Percentiles rank a stretch among this genome's conserved stretches.
phyloP scores from a whole-genome alignment of 2,329 filamentous ascomycete species.

The Sphaceloma murrayae region DNA sequence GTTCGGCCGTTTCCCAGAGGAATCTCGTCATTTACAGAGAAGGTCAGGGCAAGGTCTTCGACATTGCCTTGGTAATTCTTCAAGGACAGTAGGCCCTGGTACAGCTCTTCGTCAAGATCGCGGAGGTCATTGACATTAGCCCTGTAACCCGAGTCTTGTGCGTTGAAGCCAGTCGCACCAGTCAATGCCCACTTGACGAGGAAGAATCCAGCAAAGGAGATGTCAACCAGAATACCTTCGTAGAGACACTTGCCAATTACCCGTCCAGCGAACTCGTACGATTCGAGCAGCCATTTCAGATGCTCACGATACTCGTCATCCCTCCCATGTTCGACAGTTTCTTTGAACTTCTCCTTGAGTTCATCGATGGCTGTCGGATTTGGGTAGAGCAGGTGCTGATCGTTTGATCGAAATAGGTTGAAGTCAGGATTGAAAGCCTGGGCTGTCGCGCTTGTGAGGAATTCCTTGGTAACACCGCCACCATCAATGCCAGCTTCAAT shows the following conservation, averaged over 20 bases:
- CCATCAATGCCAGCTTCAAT: conserved; percentile 92
- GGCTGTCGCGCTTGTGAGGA: conserved; percentile 76
- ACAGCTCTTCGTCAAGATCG: conserved; percentile 82
- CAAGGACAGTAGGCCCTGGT: conserved; percentile 69
- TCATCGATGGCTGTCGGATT: conserved; percentile 52
- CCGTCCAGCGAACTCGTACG: conserved; percentile 85
- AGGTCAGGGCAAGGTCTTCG: conserved; percentile 71
- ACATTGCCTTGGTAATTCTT: conserved; percentile 83
- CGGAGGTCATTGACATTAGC: conserved; percentile 91
- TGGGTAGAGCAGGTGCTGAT: conserved; percentile 77
- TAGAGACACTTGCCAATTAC: conserved; percentile 95
- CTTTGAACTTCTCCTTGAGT: conserved; percentile 9
- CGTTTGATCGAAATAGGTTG: conserved; percentile 68
- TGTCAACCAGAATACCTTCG: conserved; percentile 88
- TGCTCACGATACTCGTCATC: conserved; percentile 50
- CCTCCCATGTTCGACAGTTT: conserved; percentile 34
- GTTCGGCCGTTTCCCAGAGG: conserved; percentile 32
- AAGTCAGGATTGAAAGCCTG: conserved; percentile 61
- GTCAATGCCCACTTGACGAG: conserved; percentile 87
- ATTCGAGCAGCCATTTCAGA: conserved; percentile 54
- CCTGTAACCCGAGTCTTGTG: conserved; percentile 64
- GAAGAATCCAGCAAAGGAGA: conserved; percentile 91
- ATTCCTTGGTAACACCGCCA: conserved; percentile 95
- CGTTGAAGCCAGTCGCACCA: conserved; percentile 51
- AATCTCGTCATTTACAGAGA: conserved; percentile 70